These are phyloP conservation scores for Saprolegnia diclina DNA, from an alignment of 352 stramenopile species.

Conservation along the genomic window DNA sequence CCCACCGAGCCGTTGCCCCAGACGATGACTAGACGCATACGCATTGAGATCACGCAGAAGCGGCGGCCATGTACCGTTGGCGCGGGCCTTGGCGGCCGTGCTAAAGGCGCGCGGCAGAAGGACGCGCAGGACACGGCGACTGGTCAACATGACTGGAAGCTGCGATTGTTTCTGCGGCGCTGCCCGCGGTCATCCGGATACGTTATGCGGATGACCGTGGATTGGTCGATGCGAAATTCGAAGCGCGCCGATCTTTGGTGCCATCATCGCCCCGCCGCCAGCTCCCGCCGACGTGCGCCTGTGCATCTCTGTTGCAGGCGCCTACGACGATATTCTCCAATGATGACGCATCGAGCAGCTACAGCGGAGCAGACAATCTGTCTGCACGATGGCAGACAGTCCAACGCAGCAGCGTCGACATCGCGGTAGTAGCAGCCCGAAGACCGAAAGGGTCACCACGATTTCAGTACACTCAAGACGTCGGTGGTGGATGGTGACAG, in stretches of 20 bases:
- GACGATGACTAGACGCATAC: slow-evolving; percentile 27
- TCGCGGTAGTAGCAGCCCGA: too few relatives aligned
- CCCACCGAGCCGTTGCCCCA: slow-evolving; percentile 83
- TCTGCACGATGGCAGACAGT: too few relatives aligned
- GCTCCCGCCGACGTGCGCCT: too few relatives aligned
- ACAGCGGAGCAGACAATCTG: too few relatives aligned
- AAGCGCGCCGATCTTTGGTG: not conserved
- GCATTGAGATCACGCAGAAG: not conserved
- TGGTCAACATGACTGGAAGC: not conserved
- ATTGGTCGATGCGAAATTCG: not conserved
- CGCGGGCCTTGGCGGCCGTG: not conserved
- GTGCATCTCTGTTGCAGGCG: too few relatives aligned
- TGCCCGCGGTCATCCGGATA: not conserved
- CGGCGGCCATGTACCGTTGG: not conserved
- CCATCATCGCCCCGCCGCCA: too few relatives aligned
- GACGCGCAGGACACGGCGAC: not conserved
- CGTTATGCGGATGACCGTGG: not conserved
- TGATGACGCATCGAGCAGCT: too few relatives aligned
- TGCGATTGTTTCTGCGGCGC: not conserved
- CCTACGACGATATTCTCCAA: too few relatives aligned
- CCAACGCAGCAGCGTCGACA: too few relatives aligned
- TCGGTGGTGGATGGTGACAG: too few relatives aligned
- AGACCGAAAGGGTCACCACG: too few relatives aligned
- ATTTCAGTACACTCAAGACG: too few relatives aligned
- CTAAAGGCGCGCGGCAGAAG: not conserved